phyloP scores from a whole-genome alignment of 1,284 basidiomycete genomes.

The Xerocomus alliaceus region DNA sequence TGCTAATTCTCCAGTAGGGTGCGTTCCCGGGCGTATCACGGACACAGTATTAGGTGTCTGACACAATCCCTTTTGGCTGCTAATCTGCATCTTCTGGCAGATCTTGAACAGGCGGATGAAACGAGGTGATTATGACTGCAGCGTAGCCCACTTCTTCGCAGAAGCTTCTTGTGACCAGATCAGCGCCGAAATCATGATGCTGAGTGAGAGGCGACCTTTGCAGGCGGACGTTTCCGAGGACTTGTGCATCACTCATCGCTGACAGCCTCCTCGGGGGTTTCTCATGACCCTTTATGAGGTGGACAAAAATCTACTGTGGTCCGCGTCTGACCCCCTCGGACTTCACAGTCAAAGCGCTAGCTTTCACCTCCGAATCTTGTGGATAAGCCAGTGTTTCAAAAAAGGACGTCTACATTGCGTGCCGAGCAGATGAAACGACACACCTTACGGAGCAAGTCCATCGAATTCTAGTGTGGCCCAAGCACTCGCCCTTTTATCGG shows the following conservation, averaged over 20 bases:
- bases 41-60: background rate
- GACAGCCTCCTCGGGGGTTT: background rate
- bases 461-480: background rate
- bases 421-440: background rate
- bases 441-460: background rate
- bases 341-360: no score
- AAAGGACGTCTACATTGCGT: background rate
- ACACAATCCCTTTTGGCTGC: background rate
- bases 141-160: background rate
- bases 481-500: background rate
- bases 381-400: conserved; percentile 2
- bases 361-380: no score
- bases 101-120: conserved; percentile 1
- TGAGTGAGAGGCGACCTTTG: background rate
- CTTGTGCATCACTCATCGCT: background rate
- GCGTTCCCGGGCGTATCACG: background rate
- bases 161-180: background rate
- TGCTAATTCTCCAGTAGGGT: background rate
- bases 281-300: background rate
- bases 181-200: background rate
- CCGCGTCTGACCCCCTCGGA: no score
- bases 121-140: background rate
- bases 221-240: conserved; percentile 6
- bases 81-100: background rate
- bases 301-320: background rate